Conservation (phyloP, 345 rosid species). For the Lumnitzera littorea region DNA sequence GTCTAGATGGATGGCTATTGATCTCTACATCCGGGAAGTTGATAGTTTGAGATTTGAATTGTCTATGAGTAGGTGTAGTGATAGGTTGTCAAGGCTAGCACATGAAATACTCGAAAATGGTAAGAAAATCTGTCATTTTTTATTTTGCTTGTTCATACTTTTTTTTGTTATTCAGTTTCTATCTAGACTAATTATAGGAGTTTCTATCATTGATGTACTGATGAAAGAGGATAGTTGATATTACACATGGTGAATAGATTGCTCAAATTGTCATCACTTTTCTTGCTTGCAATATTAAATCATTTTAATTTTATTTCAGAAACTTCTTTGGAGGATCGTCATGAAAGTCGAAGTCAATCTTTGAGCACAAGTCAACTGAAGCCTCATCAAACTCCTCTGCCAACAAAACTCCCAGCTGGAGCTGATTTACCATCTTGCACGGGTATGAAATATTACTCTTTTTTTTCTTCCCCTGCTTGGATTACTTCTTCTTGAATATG, state of each 20-base stretch:
- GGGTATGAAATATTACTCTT: constrained; percentile 27
- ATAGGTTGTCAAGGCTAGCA: constrained; percentile 55
- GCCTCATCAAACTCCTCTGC: constrained; percentile 44
- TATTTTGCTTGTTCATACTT: too few species aligned
- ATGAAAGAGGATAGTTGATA: too few species aligned
- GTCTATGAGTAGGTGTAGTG: constrained; percentile 72
- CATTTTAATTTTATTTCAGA: constrained; percentile 31
- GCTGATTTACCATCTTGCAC: constrained; percentile 92
- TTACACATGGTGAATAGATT: constrained; percentile 5
- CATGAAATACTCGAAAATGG: constrained; percentile 83
- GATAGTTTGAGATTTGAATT: constrained; percentile 93
- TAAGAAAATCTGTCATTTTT: constrained; percentile 11
- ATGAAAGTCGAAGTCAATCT: constrained; percentile 45
- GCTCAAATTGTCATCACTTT: not conserved
- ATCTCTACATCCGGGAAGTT: constrained; percentile 79
- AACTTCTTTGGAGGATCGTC: constrained; percentile 38
- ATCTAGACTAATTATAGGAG: too few species aligned
- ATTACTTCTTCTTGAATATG: not conserved
- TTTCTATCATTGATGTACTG: too few species aligned
- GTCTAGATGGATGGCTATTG: constrained; percentile 98
- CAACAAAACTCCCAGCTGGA: constrained; percentile 77
- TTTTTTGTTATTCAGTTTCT: too few species aligned
- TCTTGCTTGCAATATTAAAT: constrained; percentile 5
- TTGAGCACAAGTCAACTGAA: constrained; percentile 42
- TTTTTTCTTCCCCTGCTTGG: not conserved